Percentiles rank a stretch among this genome's conserved stretches.
Conservation (phyloP, 2,329 filamentous ascomycete genomes). For the Fusarium robinianum region DNA sequence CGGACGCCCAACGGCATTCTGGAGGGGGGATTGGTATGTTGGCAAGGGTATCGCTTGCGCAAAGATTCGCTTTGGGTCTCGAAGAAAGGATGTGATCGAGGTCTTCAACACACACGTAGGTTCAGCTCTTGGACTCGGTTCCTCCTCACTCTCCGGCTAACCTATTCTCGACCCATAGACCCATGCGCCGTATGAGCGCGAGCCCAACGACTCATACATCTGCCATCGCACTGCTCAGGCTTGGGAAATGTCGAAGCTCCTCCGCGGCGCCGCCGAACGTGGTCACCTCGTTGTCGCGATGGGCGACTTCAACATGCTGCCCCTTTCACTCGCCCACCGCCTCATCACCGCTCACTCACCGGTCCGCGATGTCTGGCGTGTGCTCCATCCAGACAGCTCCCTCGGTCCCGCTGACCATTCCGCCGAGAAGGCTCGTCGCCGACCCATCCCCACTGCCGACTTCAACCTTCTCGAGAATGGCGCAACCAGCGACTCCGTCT, state of each 20-base stretch:
- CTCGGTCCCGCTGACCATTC: slow-evolving; percentile 72
- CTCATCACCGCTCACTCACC: slow-evolving; percentile 79
- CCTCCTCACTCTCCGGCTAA: too few species aligned
- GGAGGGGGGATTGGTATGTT: slow-evolving; percentile 93
- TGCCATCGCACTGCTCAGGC: slow-evolving; percentile 91
- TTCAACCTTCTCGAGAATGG: slow-evolving; percentile 83
- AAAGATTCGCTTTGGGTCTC: slow-evolving; percentile 71
- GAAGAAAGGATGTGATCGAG: slow-evolving; percentile 70
- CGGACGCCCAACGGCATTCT: slow-evolving; percentile 91
- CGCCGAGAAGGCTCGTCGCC: slow-evolving; percentile 67
- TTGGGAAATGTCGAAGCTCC: slow-evolving; percentile 91
- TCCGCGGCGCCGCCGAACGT: slow-evolving; percentile 77
- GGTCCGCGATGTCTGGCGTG: slow-evolving; percentile 82
- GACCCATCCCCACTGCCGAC: slow-evolving; percentile 73
- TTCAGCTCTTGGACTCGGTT: slow-evolving; percentile 7
- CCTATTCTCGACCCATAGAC: too few species aligned
- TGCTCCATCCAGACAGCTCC: slow-evolving; percentile 81
- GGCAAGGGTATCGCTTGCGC: slow-evolving; percentile 92
- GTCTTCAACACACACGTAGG: slow-evolving; percentile 90
- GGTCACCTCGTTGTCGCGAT: slow-evolving; percentile 84
- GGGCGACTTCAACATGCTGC: slow-evolving; percentile 98
- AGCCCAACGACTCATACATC: slow-evolving; percentile 81
- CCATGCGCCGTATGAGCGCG: slow-evolving; percentile 84
- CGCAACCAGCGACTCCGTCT: slow-evolving; percentile 80
- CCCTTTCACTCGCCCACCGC: slow-evolving; percentile 79